These are phyloP conservation scores for Stylosanthes scabra DNA, from an alignment of 331 rosid genomes.

Conservation along the genomic window DNA sequence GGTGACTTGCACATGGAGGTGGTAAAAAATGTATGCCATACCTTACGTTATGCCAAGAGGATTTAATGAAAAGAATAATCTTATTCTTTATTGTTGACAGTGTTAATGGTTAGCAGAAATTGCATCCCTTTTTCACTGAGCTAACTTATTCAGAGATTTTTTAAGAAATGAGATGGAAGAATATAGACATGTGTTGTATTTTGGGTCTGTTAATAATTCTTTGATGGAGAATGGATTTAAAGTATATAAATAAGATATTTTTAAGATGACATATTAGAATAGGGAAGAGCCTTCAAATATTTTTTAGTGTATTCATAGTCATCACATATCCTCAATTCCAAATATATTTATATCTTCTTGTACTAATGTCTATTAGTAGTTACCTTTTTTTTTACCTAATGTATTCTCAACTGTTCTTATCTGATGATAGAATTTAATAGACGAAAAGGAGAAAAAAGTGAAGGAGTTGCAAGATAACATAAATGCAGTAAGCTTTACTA, in stretches of 20 bases:
- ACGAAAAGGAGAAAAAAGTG: slow-evolving; percentile 88
- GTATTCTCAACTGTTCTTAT: background rate
- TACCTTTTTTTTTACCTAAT: background rate
- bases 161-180: background rate
- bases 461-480: slow-evolving; percentile 91
- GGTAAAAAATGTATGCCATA: slow-evolving; percentile 25
- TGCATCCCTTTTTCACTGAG: slow-evolving; percentile 5
- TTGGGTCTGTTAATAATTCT: background rate
- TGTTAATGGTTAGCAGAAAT: slow-evolving; percentile 15
- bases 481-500: slow-evolving; percentile 84
- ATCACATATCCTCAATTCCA: slow-evolving; percentile 8
- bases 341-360: background rate
- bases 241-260: background rate
- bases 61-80: background rate
- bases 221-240: background rate
- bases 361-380: slow-evolving; percentile 2
- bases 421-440: slow-evolving; percentile 74
- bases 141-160: slow-evolving; percentile 12
- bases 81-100: background rate
- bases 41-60: slow-evolving; percentile 6
- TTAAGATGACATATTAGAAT: slow-evolving; percentile 11
- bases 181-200: slow-evolving; percentile 1
- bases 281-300: slow-evolving; percentile 19
- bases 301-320: slow-evolving; percentile 25
- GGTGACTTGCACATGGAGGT: background rate